These are phyloP conservation scores for Calonectria hongkongensis DNA, from an alignment of 2,329 filamentous ascomycete genomes.

Conservation along the genomic window DNA sequence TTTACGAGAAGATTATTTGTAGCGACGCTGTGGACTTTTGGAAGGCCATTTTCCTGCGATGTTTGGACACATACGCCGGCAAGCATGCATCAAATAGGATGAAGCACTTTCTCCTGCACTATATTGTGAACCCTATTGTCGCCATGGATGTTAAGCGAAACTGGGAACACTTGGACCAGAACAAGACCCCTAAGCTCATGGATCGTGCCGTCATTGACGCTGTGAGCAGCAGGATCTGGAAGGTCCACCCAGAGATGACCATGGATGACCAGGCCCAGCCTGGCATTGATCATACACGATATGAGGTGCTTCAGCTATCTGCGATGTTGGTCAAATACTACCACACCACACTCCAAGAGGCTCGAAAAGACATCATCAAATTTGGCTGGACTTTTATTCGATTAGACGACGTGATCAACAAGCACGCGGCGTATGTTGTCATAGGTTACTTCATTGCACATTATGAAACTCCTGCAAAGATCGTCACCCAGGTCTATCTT, in stretches of 20 bases:
- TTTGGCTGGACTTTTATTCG: constrained; percentile 99
- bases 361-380: constrained; percentile 98
- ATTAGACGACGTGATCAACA: constrained; percentile 99
- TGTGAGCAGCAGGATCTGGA: constrained; percentile 95
- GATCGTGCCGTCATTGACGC: constrained; percentile 91
- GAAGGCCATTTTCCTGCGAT: constrained; percentile 87
- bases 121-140: constrained; percentile 96
- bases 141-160: constrained; percentile 96
- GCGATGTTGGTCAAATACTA: constrained; percentile 98
- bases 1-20: constrained; percentile 89
- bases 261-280: constrained; percentile 89
- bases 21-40: constrained; percentile 91
- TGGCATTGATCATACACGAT: constrained; percentile 94
- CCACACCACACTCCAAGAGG: constrained; percentile 89
- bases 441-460: constrained; percentile 98
- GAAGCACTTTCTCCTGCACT: constrained; percentile 93
- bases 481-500: constrained; percentile 95
- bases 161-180: constrained; percentile 77
- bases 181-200: constrained; percentile 82
- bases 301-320: constrained; percentile 96
- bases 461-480: constrained; percentile 97
- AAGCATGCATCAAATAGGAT: constrained; percentile 88
- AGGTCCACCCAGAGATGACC: constrained; percentile 86
- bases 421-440: constrained; percentile 97
- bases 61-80: constrained; percentile 89